Evolutionary conservation across 2,329 filamentous ascomycete species (phyloP).

Genomic region (Annulohypoxylon truncatum): DNA sequence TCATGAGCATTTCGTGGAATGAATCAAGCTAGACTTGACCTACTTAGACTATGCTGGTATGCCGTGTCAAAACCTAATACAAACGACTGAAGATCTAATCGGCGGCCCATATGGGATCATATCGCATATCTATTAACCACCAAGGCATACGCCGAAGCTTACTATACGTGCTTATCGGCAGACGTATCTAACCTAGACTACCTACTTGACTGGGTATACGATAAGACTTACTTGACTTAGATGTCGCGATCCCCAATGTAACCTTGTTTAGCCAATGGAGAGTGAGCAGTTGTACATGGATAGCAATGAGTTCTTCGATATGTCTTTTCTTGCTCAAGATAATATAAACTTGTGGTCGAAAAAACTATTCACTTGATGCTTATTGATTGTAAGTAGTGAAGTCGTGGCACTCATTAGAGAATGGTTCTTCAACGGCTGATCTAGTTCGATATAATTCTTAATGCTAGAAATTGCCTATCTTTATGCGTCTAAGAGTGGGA

Average conservation of each 20-base stretch:
- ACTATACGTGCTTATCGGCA: slow-evolving; percentile 17
- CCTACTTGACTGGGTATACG: not conserved
- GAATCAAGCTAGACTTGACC: too few species aligned
- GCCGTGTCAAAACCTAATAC: too few species aligned
- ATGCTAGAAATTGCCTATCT: not conserved
- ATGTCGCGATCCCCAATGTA: slow-evolving; percentile 30
- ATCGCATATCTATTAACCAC: not conserved
- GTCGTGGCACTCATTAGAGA: not conserved
- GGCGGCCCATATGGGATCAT: not conserved
- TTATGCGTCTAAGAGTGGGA: not conserved
- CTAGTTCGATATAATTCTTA: not conserved
- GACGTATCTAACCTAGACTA: not conserved
- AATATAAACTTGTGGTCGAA: too few species aligned
- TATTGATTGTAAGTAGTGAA: not conserved
- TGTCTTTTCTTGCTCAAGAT: not conserved
- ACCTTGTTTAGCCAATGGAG: slow-evolving; percentile 32
- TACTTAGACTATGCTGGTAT: too few species aligned
- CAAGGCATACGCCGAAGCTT: slow-evolving; percentile 8
- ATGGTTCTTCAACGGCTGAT: not conserved
- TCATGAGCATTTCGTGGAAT: too few species aligned
- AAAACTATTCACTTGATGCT: not conserved
- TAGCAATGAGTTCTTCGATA: not conserved
- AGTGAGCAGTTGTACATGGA: not conserved
- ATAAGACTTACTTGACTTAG: slow-evolving; percentile 30
- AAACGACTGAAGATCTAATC: not conserved